Evolutionary conservation across 1,284 basidiomycete species (phyloP), one percentile per base, ranked within the genome.

Genomic region (Trichosporon sp.): DNA sequence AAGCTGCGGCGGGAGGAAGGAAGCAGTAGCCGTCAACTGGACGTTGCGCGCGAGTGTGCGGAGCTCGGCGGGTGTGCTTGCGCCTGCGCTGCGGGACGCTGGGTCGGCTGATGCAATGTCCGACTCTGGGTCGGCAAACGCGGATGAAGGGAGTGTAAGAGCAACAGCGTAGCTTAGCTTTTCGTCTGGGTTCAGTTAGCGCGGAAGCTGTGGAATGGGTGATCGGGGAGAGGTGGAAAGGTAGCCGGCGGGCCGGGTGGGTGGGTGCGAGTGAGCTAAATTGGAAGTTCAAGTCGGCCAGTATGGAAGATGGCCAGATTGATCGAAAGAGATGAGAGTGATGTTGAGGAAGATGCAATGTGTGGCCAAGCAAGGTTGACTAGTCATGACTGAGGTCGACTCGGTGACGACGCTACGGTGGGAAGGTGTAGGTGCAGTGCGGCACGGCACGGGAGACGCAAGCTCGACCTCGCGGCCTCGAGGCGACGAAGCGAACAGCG

Each of bases 21-120:
- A 86, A 0, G 90, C 89, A 54, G 92, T 90, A 46, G 91, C 84
- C 1, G 90, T 86, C 23, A 92, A 81, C 79, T 93, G 88, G 16
- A 59, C 33, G 32, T 40, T 57, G 16, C 54, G 56, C 7, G 57
- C 40, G 27, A 68, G 64, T 14, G 64, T 31, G 6, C 29, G 4
- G 9, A 64, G 59, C 11, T 62, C 63, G 2, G 40, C 31, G 2
- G 60, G 63, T 25, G 56, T 25, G 11, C 13, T 32, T 10, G 34
- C 36, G 21, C 37, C 16, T 19, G 49, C 29, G 16, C 49, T 29
- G 25, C 34, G 4, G 13, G 34, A 37, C 4, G 34, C 13, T 3
- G 49, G 27, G 25, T 29, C 49, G 8, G 49, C 27, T 14, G 27
- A 29, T 14, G 25, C 5, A 16, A 54, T 54, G 49, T 54, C 49